Percentiles rank a stretch among this genome's conserved stretches.
Evolutionary conservation across 2,329 filamentous ascomycete species (phyloP).

Genomic region (Talaromyces sp.): DNA sequence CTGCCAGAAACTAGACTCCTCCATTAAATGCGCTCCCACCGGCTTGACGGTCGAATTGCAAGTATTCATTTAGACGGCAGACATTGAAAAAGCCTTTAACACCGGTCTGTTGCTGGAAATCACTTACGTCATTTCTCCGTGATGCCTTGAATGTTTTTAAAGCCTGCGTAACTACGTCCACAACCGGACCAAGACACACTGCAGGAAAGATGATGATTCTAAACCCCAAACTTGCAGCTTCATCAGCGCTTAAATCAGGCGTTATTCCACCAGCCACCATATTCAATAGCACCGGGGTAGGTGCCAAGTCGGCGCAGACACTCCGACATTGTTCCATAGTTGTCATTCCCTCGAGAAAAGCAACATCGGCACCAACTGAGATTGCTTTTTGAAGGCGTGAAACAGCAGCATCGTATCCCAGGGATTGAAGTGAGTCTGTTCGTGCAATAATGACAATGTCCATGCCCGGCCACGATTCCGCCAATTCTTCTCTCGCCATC

Average conservation of each 20-base stretch:
- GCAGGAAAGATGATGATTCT: conserved; percentile 25
- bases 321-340: conserved; percentile 32
- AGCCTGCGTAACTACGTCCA: not conserved
- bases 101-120: not conserved
- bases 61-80: not conserved
- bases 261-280: conserved; percentile 41
- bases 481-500: conserved; percentile 22
- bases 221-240: conserved; percentile 37
- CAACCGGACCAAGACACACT: conserved; percentile 1
- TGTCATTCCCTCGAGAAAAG: conserved; percentile 37
- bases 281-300: conserved; percentile 38
- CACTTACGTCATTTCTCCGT: not conserved
- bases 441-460: conserved; percentile 31
- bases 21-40: not conserved
- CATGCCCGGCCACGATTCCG: conserved; percentile 5
- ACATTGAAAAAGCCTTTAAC: conserved; percentile 1
- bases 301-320: conserved; percentile 30
- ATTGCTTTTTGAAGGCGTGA: conserved; percentile 20
- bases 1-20: not conserved
- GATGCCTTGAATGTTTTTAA: not conserved
- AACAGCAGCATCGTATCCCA: conserved; percentile 38
- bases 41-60: not conserved
- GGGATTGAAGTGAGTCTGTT: conserved; percentile 21
- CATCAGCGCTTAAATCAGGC: conserved; percentile 31
- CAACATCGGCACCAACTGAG: conserved; percentile 34